A percentile compares a stretch with the other conserved stretches of the same genome.
Evolutionary conservation across 1,284 basidiomycete genomes (phyloP).

Genomic region (Coriolopsis trogii): DNA sequence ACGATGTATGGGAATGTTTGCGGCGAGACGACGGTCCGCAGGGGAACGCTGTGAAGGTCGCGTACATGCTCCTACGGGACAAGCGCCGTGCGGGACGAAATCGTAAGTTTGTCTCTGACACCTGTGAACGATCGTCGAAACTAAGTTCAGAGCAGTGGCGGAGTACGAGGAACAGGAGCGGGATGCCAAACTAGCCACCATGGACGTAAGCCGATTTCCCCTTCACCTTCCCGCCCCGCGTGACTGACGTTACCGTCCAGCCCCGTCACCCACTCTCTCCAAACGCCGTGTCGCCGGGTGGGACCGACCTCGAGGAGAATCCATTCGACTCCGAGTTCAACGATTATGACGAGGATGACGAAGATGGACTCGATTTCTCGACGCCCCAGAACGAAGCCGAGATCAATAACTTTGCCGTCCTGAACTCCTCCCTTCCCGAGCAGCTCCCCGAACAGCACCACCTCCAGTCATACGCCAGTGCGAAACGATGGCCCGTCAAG

Average conservation of each 20-base stretch:
- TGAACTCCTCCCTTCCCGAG: conserved; percentile 80
- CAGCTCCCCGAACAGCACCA: conserved; percentile 54
- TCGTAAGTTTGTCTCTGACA: conserved; percentile 46
- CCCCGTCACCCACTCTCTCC: conserved; percentile 59
- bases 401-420: conserved; percentile 78
- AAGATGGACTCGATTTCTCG: conserved; percentile 65
- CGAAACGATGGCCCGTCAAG: conserved; percentile 54
- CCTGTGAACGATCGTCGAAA: neutral
- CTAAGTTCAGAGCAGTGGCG: conserved; percentile 54
- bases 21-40: conserved; percentile 79
- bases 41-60: conserved; percentile 96
- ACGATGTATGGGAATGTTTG: conserved; percentile 87
- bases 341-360: conserved; percentile 61
- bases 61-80: conserved; percentile 92
- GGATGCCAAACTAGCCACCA: conserved; percentile 77
- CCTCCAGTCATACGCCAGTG: conserved; percentile 64
- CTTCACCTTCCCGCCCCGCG: neutral
- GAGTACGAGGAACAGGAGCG: conserved; percentile 79
- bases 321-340: conserved; percentile 77
- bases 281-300: conserved; percentile 57
- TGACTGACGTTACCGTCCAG: conserved; percentile 37
- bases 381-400: conserved; percentile 49
- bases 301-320: conserved; percentile 63
- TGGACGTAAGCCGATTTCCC: conserved; percentile 59
- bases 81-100: conserved; percentile 87